These are phyloP conservation scores for Nicotiana rustica DNA, from an alignment of 305 asterid species.

Conservation along the genomic window DNA sequence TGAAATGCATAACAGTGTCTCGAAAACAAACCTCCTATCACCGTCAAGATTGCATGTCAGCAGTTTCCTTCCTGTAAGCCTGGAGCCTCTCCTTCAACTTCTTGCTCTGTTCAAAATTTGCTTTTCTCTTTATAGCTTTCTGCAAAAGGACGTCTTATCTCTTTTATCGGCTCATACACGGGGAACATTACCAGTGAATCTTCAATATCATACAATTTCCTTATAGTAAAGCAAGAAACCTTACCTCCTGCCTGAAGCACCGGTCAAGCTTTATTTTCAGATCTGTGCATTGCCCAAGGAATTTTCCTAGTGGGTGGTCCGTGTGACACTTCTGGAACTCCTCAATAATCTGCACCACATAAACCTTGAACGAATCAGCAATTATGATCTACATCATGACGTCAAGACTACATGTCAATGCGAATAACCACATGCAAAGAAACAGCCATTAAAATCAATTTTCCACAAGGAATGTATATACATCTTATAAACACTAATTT, in stretches of 20 bases:
- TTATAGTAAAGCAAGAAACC: conserved; percentile 29
- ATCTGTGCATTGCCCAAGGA: conserved; percentile 84
- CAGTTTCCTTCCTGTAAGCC: conserved; percentile 60
- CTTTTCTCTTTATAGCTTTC: conserved; percentile 86
- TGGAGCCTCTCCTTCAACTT: conserved; percentile 70
- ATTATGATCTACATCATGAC: too few relatives aligned
- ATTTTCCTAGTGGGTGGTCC: conserved; percentile 86
- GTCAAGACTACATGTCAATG: neutral
- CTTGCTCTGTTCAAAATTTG: conserved; percentile 87
- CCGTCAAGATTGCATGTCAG: conserved; percentile 29
- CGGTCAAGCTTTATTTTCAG: conserved; percentile 79
- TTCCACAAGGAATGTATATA: neutral
- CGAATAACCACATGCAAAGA: neutral
- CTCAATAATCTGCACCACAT: conserved; percentile 68
- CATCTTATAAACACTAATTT: too few relatives aligned
- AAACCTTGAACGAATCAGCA: neutral
- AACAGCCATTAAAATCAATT: neutral
- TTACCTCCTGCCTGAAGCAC: conserved; percentile 89
- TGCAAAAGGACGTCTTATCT: conserved; percentile 37
- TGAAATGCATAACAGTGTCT: neutral
- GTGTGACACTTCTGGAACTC: conserved; percentile 82
- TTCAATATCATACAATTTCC: neutral
- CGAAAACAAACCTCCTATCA: neutral
- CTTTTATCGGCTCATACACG: neutral
- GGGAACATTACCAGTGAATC: neutral